These are phyloP conservation scores for Blastobotrys niveus DNA, from an alignment of 1,139 yeast species.

Conservation along the genomic window DNA sequence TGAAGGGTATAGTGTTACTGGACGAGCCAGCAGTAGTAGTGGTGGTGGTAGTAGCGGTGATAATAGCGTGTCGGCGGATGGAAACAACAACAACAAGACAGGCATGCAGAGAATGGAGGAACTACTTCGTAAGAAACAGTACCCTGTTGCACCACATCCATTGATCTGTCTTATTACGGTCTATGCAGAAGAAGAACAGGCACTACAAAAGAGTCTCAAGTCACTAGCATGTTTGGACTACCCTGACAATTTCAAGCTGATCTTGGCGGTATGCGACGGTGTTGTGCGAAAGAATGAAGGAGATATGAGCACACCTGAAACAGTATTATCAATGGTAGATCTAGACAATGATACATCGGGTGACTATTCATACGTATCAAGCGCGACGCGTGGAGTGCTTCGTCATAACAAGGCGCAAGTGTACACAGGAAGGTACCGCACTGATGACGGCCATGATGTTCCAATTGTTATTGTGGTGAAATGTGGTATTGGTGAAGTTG, in stretches of 20 bases:
- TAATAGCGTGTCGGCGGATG: background rate
- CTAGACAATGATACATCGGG: constrained; percentile 55
- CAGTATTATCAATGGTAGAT: constrained; percentile 79
- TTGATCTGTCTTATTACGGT: constrained; percentile 34
- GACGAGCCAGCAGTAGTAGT: too few relatives aligned
- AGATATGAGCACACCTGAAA: constrained; percentile 71
- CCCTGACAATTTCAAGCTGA: constrained; percentile 29
- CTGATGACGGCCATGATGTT: constrained; percentile 61
- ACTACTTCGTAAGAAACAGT: background rate
- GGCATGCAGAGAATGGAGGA: background rate
- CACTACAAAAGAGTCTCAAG: constrained; percentile 31
- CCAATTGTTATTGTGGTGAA: constrained; percentile 81
- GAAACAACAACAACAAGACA: background rate
- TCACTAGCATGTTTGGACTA: constrained; percentile 30
- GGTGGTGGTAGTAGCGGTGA: too few relatives aligned
- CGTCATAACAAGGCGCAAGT: constrained; percentile 98
- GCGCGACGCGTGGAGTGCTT: constrained; percentile 81
- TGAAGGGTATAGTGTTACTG: too few relatives aligned
- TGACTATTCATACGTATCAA: constrained; percentile 80
- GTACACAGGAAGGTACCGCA: constrained; percentile 67
- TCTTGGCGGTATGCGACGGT: constrained; percentile 35
- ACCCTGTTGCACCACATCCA: constrained; percentile 40
- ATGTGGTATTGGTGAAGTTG: constrained; percentile 53
- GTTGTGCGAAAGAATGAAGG: constrained; percentile 30
- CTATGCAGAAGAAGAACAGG: constrained; percentile 32